Conservation (phyloP, 2,329 filamentous ascomycete genomes). For the Aspergillus quadricinctus region DNA sequence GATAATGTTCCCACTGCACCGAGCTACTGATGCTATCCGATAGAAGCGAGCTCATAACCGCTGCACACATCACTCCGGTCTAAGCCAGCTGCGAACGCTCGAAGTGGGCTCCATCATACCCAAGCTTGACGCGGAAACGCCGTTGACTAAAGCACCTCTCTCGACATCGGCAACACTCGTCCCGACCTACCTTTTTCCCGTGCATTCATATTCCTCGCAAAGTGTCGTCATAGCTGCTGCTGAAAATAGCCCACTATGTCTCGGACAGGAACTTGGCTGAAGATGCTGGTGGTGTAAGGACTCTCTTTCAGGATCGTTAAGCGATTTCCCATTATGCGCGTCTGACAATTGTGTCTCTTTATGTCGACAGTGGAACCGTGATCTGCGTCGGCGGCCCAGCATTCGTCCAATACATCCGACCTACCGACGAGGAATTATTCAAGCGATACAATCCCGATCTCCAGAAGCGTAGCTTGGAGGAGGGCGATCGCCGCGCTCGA, state of each 20-base stretch:
- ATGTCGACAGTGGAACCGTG: constrained; percentile 56
- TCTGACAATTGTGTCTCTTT: constrained; percentile 3
- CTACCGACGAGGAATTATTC: constrained; percentile 89
- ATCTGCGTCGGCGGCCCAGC: constrained; percentile 81
- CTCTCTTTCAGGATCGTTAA: constrained; percentile 5
- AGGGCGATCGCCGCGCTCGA: constrained; percentile 68
- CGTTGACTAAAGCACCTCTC: neutral
- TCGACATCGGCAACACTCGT: neutral
- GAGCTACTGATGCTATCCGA: neutral
- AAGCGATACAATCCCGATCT: constrained; percentile 88
- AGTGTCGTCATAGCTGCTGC: neutral
- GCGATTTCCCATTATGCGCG: constrained; percentile 1
- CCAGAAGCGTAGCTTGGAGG: constrained; percentile 80
- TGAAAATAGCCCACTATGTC: constrained; percentile 36
- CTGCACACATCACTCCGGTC: neutral
- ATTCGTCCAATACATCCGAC: constrained; percentile 66
- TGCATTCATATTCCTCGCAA: neutral
- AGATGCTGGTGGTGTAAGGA: constrained; percentile 67
- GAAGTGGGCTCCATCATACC: neutral
- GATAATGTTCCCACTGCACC: neutral
- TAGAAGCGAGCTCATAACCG: neutral
- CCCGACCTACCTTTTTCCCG: neutral
- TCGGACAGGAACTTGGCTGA: constrained; percentile 49
- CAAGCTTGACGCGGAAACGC: no score
- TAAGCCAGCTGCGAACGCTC: neutral